Evolutionary conservation across 1,284 basidiomycete genomes (phyloP).

Genomic region (Microbotryum scabiosae): DNA sequence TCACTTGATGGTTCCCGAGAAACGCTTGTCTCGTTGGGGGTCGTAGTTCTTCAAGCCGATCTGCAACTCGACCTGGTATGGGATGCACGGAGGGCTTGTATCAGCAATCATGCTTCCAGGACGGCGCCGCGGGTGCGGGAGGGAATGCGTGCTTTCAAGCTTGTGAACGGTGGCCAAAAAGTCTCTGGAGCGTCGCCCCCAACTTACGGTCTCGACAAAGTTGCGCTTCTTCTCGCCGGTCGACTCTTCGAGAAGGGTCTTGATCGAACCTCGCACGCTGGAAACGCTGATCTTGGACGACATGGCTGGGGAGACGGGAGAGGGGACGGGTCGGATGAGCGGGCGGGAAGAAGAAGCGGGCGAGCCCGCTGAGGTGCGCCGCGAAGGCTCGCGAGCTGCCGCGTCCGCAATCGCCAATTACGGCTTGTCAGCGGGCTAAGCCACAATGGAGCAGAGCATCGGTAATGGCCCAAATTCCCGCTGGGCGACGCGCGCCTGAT

Average conservation of each 20-base stretch:
- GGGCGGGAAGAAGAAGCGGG: too few species aligned
- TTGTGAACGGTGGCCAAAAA: not conserved
- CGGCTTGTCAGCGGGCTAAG: too few species aligned
- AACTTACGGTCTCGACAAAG: constrained; percentile 67
- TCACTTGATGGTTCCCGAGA: constrained; percentile 92
- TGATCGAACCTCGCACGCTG: constrained; percentile 96
- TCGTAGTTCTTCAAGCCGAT: constrained; percentile 98
- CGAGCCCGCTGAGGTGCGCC: too few species aligned
- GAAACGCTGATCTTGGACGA: constrained; percentile 58
- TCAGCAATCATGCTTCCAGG: not conserved
- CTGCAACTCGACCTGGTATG: constrained; percentile 64
- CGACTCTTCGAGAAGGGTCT: constrained; percentile 67
- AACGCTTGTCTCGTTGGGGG: constrained; percentile 89
- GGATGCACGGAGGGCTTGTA: not conserved
- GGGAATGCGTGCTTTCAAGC: too few species aligned
- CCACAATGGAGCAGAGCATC: too few species aligned
- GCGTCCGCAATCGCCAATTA: too few species aligned
- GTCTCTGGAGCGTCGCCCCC: not conserved
- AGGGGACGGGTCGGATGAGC: too few species aligned
- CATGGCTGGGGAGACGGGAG: not conserved
- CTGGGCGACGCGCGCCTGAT: too few species aligned
- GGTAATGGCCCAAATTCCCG: too few species aligned
- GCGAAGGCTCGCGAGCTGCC: too few species aligned
- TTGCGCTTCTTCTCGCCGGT: constrained; percentile 77
- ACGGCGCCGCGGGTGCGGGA: too few species aligned